Conservation (phyloP, 495 filamentous ascomycete species). For the Hyphodiscus hymeniophilus region DNA sequence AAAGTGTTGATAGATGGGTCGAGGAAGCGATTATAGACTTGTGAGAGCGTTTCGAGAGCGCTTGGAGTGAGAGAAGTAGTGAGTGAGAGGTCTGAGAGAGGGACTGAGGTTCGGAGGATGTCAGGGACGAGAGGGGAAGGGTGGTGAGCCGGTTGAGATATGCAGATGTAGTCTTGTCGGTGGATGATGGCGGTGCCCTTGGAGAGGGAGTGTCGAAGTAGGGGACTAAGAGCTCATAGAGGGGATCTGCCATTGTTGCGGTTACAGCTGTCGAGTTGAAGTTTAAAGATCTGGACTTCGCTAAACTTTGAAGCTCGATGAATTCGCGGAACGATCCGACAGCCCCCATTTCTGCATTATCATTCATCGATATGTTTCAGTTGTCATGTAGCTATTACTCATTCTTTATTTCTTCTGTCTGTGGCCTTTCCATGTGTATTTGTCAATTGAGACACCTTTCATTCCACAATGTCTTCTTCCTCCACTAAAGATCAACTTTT, state of each 20-base stretch:
- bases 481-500: not conserved
- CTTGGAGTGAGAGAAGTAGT: slow-evolving; percentile 77
- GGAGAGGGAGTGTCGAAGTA: slow-evolving; percentile 40
- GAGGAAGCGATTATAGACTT: slow-evolving; percentile 76
- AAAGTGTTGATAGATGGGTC: slow-evolving; percentile 64
- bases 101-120: slow-evolving; percentile 67
- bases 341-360: not conserved
- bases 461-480: not conserved
- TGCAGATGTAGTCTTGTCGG: slow-evolving; percentile 42
- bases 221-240: slow-evolving; percentile 66
- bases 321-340: not conserved
- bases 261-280: not conserved
- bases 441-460: too few species aligned
- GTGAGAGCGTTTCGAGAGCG: slow-evolving; percentile 86
- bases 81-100: slow-evolving; percentile 75
- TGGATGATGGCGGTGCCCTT: slow-evolving; percentile 25
- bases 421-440: too few species aligned
- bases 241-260: slow-evolving; percentile 53
- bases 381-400: not conserved
- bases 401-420: too few species aligned
- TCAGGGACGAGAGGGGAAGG: slow-evolving; percentile 65
- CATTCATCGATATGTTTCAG: not conserved
- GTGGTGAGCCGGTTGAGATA: slow-evolving; percentile 79
- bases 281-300: not conserved
- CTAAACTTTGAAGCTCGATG: not conserved